Base-by-base conservation (phyloP, 331 rosid genomes). In the Pyracantha coccinea region DNA sequence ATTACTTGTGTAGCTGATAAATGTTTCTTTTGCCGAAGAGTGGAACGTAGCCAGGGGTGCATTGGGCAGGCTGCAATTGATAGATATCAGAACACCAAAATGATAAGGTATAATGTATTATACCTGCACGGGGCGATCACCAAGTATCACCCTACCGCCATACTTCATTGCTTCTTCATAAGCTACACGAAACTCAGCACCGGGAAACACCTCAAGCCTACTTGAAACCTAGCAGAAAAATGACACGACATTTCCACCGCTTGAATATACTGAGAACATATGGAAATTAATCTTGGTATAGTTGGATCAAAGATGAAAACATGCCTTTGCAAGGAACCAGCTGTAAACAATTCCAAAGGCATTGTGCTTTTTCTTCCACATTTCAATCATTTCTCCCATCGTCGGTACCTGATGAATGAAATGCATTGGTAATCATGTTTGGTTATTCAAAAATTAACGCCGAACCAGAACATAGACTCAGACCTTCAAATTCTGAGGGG, bases 121-220 rank as follows among this genome's bases (percentile, higher is more conserved):
- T 82, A 94, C 99, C 93, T 92, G 91, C 71, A 92, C 97, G 4
- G 99, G 99, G 21, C 97, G 97, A 81, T 94, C 99, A 33, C 99
- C 99, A 69, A 94, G 97, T 77, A 92, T 84, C 81, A 94, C 97
- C 81, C 88, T 83, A 77, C 92, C 97, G 45, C 99, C 93, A 62
- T 94, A 94, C 80, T 94, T 94, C 84, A 87, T 77, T 58, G 99
- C 97, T 83, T 94, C 99, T 78, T 94, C 97, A 85, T 90, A 90
- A 21, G 91, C 99, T 69, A 90, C 92, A 55, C 96, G 97, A 79
- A 94, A 94, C 87, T 94, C 99, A 73, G 93, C 75, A 76, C 99
- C 99, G 54, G 99, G 99, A 78, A 83, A 87, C 70, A 90, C 99
- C 74, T 94, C 96, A 29, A 94, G 94, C 80, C 86, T 74, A 85